Conservation (phyloP, 1,139 yeast genomes). For the Suzukiozyma palmioleophila region DNA sequence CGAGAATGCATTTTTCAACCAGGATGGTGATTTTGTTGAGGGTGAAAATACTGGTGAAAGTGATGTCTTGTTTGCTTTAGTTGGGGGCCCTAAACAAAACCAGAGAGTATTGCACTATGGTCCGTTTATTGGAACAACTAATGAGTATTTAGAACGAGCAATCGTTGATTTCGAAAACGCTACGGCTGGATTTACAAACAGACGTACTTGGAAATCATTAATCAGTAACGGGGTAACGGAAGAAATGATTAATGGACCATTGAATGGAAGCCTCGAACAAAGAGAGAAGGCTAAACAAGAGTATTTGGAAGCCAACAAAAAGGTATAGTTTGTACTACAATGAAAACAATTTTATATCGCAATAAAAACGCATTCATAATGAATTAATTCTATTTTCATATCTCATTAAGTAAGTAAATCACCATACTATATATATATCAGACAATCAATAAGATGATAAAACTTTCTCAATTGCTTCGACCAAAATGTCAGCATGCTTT, state of each 20-base stretch:
- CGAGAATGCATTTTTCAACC: slow-evolving; percentile 60
- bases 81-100: slow-evolving; percentile 75
- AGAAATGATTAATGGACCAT: slow-evolving; percentile 39
- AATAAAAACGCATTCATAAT: no score
- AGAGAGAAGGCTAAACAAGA: slow-evolving; percentile 27
- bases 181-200: slow-evolving; percentile 69
- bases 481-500: slow-evolving; percentile 67
- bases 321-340: no score
- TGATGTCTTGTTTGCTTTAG: slow-evolving; percentile 54
- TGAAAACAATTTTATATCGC: no score
- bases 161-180: slow-evolving; percentile 67
- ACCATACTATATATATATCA: background rate
- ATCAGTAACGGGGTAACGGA: slow-evolving; percentile 59
- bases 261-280: slow-evolving; percentile 30
- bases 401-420: background rate
- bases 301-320: slow-evolving; percentile 14
- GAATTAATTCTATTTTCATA: background rate
- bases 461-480: slow-evolving; percentile 46
- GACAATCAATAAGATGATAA: slow-evolving; percentile 29
- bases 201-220: slow-evolving; percentile 63
- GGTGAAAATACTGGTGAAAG: slow-evolving; percentile 33
- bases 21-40: slow-evolving; percentile 51
- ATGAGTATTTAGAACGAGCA: slow-evolving; percentile 61
- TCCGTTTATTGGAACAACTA: slow-evolving; percentile 75
- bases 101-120: slow-evolving; percentile 86